phyloP scores from a whole-genome alignment of 495 filamentous ascomycete species.

The Usnea hakonensis region DNA sequence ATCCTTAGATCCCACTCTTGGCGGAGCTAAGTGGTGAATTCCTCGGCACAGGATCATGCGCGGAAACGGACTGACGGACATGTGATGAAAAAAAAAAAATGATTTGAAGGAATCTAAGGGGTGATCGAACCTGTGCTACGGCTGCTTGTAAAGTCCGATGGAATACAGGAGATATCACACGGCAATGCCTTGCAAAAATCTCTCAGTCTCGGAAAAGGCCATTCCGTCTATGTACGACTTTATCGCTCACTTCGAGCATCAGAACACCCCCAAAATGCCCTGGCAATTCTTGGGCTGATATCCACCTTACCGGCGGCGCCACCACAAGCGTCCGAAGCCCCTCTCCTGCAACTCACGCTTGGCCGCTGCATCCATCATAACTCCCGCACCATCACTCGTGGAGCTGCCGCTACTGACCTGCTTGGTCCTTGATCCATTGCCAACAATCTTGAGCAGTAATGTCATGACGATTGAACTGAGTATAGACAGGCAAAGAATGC shows the following conservation, averaged over 20 bases:
- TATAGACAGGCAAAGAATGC: constrained; percentile 73
- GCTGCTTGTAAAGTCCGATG: too few species aligned
- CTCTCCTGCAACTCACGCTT: constrained; percentile 60
- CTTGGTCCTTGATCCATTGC: constrained; percentile 46
- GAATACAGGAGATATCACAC: too few species aligned
- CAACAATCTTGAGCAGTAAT: constrained; percentile 53
- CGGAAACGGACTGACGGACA: too few species aligned
- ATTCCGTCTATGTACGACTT: not conserved
- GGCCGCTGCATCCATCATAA: constrained; percentile 61
- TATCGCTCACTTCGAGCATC: not conserved
- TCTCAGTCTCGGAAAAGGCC: too few species aligned
- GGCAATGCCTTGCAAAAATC: too few species aligned
- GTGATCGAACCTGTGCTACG: too few species aligned
- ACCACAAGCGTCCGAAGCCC: constrained; percentile 56
- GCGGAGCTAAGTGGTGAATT: not conserved
- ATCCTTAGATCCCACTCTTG: too few species aligned
- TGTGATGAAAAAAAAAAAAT: too few species aligned
- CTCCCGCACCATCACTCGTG: constrained; percentile 34
- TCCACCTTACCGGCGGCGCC: constrained; percentile 13
- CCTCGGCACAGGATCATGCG: too few species aligned
- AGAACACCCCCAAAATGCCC: too few species aligned
- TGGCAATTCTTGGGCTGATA: not conserved
- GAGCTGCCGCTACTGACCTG: constrained; percentile 38
- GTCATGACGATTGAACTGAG: constrained; percentile 60
- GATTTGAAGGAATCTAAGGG: too few species aligned